Percentiles rank a stretch among this genome's conserved stretches.
Conservation (phyloP, 2,329 filamentous ascomycete species). For the Colletotrichum noveboracense region DNA sequence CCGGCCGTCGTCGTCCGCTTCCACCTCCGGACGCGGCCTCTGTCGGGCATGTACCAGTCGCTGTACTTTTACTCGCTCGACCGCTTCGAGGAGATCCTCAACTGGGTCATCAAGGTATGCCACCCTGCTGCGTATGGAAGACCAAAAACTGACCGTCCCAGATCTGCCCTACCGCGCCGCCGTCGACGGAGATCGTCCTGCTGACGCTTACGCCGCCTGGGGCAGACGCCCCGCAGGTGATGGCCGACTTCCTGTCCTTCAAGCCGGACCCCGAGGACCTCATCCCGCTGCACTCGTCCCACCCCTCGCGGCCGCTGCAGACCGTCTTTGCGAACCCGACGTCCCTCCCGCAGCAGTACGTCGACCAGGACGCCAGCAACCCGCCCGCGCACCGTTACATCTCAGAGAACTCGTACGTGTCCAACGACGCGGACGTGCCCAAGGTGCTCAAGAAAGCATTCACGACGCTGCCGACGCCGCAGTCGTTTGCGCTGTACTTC, state of each 20-base stretch:
- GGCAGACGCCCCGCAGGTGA: constrained; percentile 33
- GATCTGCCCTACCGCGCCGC: constrained; percentile 36
- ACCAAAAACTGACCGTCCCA: background rate
- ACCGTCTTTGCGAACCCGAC: constrained; percentile 42
- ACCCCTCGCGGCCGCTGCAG: constrained; percentile 28
- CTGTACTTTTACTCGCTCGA: constrained; percentile 52
- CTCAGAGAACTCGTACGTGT: constrained; percentile 55
- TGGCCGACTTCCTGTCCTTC: constrained; percentile 46
- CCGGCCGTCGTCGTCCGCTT: constrained; percentile 58
- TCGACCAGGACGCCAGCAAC: constrained; percentile 48
- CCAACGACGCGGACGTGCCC: constrained; percentile 50
- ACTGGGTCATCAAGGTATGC: constrained; percentile 49
- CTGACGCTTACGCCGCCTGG: constrained; percentile 35
- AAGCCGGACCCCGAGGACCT: constrained; percentile 31
- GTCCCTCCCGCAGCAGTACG: constrained; percentile 44
- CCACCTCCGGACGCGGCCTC: constrained; percentile 45
- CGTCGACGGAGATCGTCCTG: constrained; percentile 44
- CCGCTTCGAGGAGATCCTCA: constrained; percentile 48
- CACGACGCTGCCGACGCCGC: constrained; percentile 48
- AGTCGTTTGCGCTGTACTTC: constrained; percentile 54
- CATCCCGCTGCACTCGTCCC: constrained; percentile 2
- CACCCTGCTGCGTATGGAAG: background rate
- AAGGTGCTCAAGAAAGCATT: constrained; percentile 50
- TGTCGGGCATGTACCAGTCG: constrained; percentile 35
- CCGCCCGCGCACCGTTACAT: constrained; percentile 54